These are phyloP conservation scores for Beauveria australis DNA, from an alignment of 2,329 filamentous ascomycete species.

Conservation along the genomic window DNA sequence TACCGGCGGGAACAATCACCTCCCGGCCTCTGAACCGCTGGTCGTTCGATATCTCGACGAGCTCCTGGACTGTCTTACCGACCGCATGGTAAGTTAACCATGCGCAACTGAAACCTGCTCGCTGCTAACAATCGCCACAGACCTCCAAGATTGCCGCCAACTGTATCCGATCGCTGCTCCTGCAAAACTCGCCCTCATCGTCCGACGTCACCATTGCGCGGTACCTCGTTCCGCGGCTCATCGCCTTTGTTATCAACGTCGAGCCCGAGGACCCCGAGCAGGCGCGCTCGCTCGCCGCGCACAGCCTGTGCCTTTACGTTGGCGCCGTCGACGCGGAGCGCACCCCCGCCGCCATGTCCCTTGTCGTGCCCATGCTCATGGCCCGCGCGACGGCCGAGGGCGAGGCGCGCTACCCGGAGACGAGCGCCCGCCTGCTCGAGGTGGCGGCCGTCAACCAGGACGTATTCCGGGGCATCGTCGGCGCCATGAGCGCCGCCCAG, in stretches of 20 bases:
- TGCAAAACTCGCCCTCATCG: conserved; percentile 52
- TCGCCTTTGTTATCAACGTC: conserved; percentile 64
- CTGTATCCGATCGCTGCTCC: conserved; percentile 76
- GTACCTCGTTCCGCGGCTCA: conserved; percentile 64
- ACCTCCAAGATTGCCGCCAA: conserved; percentile 85
- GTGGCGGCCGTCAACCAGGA: conserved; percentile 67
- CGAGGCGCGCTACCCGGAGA: conserved; percentile 57
- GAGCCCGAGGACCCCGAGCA: conserved; percentile 73
- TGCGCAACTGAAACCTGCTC: neutral
- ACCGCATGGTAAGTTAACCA: conserved; percentile 58
- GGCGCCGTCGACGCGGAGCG: conserved; percentile 36
- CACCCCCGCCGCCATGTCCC: conserved; percentile 55
- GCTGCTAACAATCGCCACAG: conserved; percentile 28
- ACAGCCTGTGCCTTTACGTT: conserved; percentile 69
- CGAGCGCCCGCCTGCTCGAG: conserved; percentile 68
- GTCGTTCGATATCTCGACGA: conserved; percentile 70
- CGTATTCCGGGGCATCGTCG: conserved; percentile 68
- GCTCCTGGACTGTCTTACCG: conserved; percentile 73
- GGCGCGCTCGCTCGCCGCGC: conserved; percentile 60
- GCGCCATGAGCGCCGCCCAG: conserved; percentile 60
- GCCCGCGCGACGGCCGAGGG: conserved; percentile 60
- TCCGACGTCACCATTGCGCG: conserved; percentile 68
- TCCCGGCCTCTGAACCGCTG: conserved; percentile 67
- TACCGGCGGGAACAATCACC: conserved; percentile 65
- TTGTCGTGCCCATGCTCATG: conserved; percentile 72